phyloP scores from a whole-genome alignment of 805 yeast genomes.

The Metschnikowia gruessii region DNA sequence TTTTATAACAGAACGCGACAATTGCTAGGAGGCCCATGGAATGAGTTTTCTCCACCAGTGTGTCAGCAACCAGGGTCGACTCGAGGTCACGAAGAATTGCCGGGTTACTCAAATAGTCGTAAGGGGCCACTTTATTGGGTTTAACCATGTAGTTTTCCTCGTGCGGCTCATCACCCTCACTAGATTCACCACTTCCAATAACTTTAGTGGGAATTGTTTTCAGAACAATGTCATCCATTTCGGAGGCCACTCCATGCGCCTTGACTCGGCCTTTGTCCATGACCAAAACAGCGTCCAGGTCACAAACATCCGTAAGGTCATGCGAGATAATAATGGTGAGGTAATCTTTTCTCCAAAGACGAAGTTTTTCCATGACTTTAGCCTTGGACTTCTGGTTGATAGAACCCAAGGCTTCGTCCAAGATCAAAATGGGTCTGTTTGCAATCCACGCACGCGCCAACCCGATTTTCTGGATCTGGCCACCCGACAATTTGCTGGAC shows the following conservation, averaged over 20 bases:
- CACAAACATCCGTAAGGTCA: slow-evolving; percentile 55
- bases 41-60: slow-evolving; percentile 16
- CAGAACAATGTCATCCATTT: slow-evolving; percentile 2
- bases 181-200: too few species aligned
- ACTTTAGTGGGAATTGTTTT: too few species aligned
- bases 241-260: slow-evolving; percentile 6
- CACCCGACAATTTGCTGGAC: slow-evolving; percentile 66
- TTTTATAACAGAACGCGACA: slow-evolving; percentile 23
- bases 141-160: neutral
- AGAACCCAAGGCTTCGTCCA: slow-evolving; percentile 88
- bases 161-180: neutral
- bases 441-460: slow-evolving; percentile 78
- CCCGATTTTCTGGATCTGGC: slow-evolving; percentile 82
- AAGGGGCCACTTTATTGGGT: neutral
- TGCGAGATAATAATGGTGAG: slow-evolving; percentile 86
- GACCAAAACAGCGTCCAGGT: slow-evolving; percentile 55
- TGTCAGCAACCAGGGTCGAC: neutral
- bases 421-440: slow-evolving; percentile 68
- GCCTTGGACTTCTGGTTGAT: slow-evolving; percentile 55
- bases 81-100: slow-evolving; percentile 26
- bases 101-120: slow-evolving; percentile 24
- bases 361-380: slow-evolving; percentile 48
- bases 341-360: slow-evolving; percentile 57
- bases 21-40: slow-evolving; percentile 24
- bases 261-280: slow-evolving; percentile 53